These are phyloP conservation scores for Xylaria sp. DNA, from an alignment of 2,329 filamentous ascomycete species.

Conservation along the genomic window DNA sequence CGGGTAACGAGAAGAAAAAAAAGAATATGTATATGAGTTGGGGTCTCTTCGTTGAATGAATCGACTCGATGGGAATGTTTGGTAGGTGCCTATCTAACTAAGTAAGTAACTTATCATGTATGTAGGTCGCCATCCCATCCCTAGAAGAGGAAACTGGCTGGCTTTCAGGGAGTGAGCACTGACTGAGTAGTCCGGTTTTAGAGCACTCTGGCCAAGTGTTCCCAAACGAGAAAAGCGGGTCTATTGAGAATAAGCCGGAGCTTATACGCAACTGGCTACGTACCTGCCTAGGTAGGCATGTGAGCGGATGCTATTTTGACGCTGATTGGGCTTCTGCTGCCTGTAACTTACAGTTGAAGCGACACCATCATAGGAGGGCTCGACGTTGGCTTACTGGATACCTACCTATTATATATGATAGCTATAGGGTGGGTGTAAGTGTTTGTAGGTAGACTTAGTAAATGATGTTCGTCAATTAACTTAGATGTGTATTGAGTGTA, in stretches of 20 bases:
- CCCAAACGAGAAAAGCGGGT: slow-evolving; percentile 11
- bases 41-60: slow-evolving; percentile 18
- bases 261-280: not conserved
- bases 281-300: slow-evolving; percentile 4
- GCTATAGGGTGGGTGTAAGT: no score
- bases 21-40: slow-evolving; percentile 11
- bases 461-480: not conserved
- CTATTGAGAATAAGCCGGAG: not conserved
- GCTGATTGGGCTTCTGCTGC: slow-evolving; percentile 1
- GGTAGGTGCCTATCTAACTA: not conserved
- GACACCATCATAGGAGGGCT: no score
- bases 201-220: slow-evolving; percentile 7
- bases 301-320: not conserved
- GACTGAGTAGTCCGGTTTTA: not conserved
- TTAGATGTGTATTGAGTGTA: not conserved
- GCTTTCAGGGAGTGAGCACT: not conserved
- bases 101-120: no score
- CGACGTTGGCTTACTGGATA: no score
- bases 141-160: not conserved
- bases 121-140: not conserved
- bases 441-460: not conserved
- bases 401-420: no score
- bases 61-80: slow-evolving; percentile 8
- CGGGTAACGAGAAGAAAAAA: slow-evolving; percentile 18
- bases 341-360: not conserved